Evolutionary conservation across 306 rosid genomes (phyloP).

Genomic region (Quercus variabilis): DNA sequence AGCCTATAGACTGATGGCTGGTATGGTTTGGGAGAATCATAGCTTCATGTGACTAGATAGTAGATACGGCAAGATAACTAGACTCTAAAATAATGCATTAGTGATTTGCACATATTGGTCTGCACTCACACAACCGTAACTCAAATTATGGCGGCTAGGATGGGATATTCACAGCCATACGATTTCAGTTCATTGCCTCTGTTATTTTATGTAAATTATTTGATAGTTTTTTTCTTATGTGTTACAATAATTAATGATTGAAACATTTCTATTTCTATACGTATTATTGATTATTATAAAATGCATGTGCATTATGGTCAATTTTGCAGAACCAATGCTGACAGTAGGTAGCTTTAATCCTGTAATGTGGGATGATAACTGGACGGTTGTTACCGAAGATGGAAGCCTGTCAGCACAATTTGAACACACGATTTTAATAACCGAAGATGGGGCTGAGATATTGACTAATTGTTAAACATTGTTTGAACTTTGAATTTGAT

Average conservation of each 20-base stretch:
- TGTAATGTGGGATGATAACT: slow-evolving; percentile 83
- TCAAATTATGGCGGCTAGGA: background rate
- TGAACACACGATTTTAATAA: slow-evolving; percentile 86
- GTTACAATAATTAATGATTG: background rate
- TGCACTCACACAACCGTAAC: background rate
- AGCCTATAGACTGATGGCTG: background rate
- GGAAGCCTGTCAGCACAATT: slow-evolving; percentile 93
- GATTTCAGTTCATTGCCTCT: background rate
- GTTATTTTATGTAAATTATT: background rate
- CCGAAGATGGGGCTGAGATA: slow-evolving; percentile 79
- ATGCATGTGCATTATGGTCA: background rate
- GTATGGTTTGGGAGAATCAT: background rate
- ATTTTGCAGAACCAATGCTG: slow-evolving; percentile 78
- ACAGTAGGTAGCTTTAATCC: slow-evolving; percentile 83
- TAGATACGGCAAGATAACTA: background rate
- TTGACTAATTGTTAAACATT: slow-evolving; percentile 55
- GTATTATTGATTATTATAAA: background rate
- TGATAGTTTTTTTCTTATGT: slow-evolving; percentile 5
- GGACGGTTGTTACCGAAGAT: slow-evolving; percentile 91
- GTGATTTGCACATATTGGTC: background rate
- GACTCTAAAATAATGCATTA: background rate
- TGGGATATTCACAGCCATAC: background rate
- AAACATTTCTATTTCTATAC: background rate
- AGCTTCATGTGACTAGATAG: background rate
- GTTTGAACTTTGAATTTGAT: slow-evolving; percentile 29